These are phyloP conservation scores for Phytophthora hibernalis DNA, from an alignment of 352 stramenopile species.

Conservation along the genomic window DNA sequence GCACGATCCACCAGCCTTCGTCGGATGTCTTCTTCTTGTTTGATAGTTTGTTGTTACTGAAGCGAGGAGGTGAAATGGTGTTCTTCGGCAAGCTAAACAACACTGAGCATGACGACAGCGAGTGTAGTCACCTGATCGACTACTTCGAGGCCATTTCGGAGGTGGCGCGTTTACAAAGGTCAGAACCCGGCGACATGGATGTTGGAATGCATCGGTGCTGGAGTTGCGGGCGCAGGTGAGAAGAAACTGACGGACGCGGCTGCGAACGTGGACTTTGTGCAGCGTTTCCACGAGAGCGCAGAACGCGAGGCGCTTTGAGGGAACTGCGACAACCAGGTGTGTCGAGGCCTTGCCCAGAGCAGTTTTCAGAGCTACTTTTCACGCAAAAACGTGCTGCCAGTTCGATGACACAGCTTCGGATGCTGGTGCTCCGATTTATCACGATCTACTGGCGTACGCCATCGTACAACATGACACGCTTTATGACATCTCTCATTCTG, in stretches of 20 bases:
- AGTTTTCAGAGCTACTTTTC: conserved; percentile 18
- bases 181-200: conserved; percentile 82
- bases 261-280: conserved; percentile 26
- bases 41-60: conserved; percentile 82
- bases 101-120: background rate
- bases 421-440: conserved; percentile 26
- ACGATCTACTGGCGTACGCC: conserved; percentile 58
- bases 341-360: background rate
- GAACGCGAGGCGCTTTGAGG: conserved; percentile 16
- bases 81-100: conserved; percentile 62
- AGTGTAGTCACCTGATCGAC: conserved; percentile 39
- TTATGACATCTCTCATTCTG: conserved; percentile 34
- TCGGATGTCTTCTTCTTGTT: conserved; percentile 47
- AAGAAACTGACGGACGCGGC: conserved; percentile 13
- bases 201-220: conserved; percentile 59
- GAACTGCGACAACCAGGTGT: conserved; percentile 25
- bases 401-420: conserved; percentile 19
- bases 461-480: conserved; percentile 76
- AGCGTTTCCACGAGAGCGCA: conserved; percentile 24
- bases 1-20: conserved; percentile 29
- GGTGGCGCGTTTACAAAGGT: conserved; percentile 18
- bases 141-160: conserved; percentile 49
- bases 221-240: conserved; percentile 27
- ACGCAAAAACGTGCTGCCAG: conserved; percentile 26
- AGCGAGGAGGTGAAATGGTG: conserved; percentile 59